Base-by-base conservation (phyloP, 495 filamentous ascomycete species). In the Penicillium canariense region DNA sequence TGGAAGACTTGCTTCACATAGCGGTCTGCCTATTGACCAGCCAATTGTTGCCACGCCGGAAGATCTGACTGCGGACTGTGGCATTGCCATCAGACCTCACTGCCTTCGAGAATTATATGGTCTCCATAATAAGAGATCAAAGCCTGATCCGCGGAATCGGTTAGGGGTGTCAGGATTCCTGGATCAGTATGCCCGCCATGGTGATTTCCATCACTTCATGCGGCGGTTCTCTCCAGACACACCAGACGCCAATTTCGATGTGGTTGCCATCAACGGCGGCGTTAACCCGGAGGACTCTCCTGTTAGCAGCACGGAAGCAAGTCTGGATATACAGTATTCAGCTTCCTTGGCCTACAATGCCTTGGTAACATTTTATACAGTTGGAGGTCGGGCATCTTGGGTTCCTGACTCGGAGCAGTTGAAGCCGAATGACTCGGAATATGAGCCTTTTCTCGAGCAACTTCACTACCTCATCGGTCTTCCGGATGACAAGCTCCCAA, bases 391-490 rank as follows among this genome's bases (percentile, higher is more conserved):
- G 4, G 85, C 82, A 14, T 77, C 75, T 4, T 74, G 84, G 51
- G 67, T 86, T 1, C 76, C 82, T 5, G 75, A 83, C 20, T 65
- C 79, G 4, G 81, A 79, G 22, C 60, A 77, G 9, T 67, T 77
- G 4, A 62, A 67, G 15, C 30, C 59, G 0, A 56, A 58, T 14
- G 66, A 70, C 6, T 81, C 84, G 58, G 68, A 81, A 35, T 92
- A 91, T 59, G 89, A 96, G 74, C 90, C 90, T 0, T 96, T 91
- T 63, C 77, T 96, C 3, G 87, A 93, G 28, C 89, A 89, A 60
- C 78, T 94, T 26, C 80, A 84, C 17, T 88, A 85, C 59, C 69
- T 96, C 5, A 69, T 89, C 0, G 60, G 68, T 11, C 78, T 84
- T 6, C 71, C 79, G 0, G 84, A 90, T 51, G 65, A 71, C 0